Evolutionary conservation across 306 rosid species (phyloP).

Genomic region (Bauhinia variegata): DNA sequence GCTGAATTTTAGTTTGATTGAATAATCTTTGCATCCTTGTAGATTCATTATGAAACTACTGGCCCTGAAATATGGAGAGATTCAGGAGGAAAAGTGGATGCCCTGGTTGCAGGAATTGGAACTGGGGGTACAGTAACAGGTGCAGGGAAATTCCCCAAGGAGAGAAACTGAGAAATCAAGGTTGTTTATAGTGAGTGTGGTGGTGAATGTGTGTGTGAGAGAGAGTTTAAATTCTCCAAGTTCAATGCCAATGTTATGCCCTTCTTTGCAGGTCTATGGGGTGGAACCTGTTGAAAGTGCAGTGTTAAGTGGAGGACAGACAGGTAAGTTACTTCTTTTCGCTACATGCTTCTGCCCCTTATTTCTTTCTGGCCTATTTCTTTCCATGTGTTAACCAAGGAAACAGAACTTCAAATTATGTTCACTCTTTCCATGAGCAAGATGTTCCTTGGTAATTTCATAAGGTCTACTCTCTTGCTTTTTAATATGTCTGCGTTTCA

Average conservation of each 20-base stretch:
- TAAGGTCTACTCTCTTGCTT: no score
- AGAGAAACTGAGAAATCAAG: conserved; percentile 53
- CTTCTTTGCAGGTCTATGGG: conserved; percentile 56
- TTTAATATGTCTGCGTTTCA: no score
- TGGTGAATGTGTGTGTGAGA: neutral
- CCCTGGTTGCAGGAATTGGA: conserved; percentile 55
- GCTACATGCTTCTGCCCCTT: neutral
- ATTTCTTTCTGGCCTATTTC: neutral
- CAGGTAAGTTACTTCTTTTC: conserved; percentile 45
- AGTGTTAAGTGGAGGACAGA: conserved; percentile 65
- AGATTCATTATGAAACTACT: conserved; percentile 65
- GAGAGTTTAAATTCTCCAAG: neutral
- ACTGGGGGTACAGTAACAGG: conserved; percentile 60
- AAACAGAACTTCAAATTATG: neutral
- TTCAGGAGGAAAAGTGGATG: conserved; percentile 56
- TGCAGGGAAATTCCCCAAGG: conserved; percentile 56
- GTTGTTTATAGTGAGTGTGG: conserved; percentile 5
- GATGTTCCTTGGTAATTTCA: no score
- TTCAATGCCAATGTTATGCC: neutral
- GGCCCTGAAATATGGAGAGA: conserved; percentile 68
- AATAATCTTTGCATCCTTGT: neutral
- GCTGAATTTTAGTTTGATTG: neutral
- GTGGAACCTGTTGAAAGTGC: conserved; percentile 81
- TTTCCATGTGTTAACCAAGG: no score
- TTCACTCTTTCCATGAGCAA: neutral